Percentiles rank a stretch among this genome's conserved stretches.
Evolutionary conservation across 2,329 filamentous ascomycete species (phyloP).

Genomic region (Penicillium sp.): DNA sequence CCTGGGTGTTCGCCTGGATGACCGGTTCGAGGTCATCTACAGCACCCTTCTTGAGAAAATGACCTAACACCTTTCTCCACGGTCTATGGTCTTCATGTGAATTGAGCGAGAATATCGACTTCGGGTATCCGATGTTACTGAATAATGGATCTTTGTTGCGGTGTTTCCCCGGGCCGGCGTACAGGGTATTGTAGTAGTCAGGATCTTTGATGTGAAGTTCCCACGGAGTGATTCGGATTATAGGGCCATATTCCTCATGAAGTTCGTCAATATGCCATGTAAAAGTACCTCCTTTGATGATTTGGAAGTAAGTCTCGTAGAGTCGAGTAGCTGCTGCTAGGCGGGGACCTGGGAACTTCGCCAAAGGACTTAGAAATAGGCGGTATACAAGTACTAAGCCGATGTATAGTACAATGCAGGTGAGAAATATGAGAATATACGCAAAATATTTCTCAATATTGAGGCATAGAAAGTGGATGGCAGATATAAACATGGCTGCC

Average conservation of each 20-base stretch:
- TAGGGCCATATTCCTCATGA: slow-evolving; percentile 13
- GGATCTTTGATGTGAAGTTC: slow-evolving; percentile 14
- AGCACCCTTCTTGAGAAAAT: slow-evolving; percentile 15
- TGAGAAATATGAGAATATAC: not conserved
- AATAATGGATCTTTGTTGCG: slow-evolving; percentile 20
- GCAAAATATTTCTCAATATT: not conserved
- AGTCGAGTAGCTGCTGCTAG: slow-evolving; percentile 8
- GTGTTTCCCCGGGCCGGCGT: slow-evolving; percentile 14
- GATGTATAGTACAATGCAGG: not conserved
- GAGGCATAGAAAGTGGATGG: not conserved
- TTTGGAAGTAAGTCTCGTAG: slow-evolving; percentile 15
- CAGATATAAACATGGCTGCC: not conserved
- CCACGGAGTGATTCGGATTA: slow-evolving; percentile 9
- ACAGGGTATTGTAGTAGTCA: slow-evolving; percentile 18
- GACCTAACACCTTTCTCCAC: slow-evolving; percentile 11
- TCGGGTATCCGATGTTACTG: not conserved
- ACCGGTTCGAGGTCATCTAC: slow-evolving; percentile 9
- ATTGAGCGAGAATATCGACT: slow-evolving; percentile 12
- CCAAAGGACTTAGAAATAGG: slow-evolving; percentile 6
- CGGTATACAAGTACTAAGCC: slow-evolving; percentile 1
- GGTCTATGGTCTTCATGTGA: slow-evolving; percentile 5
- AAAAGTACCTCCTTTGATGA: slow-evolving; percentile 10
- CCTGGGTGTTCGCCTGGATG: slow-evolving; percentile 8
- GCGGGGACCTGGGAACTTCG: slow-evolving; percentile 9
- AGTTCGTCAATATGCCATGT: slow-evolving; percentile 13